These are phyloP conservation scores for Musa troglodytarum DNA, from an alignment of 176 grass and related monocot species.

Conservation along the genomic window DNA sequence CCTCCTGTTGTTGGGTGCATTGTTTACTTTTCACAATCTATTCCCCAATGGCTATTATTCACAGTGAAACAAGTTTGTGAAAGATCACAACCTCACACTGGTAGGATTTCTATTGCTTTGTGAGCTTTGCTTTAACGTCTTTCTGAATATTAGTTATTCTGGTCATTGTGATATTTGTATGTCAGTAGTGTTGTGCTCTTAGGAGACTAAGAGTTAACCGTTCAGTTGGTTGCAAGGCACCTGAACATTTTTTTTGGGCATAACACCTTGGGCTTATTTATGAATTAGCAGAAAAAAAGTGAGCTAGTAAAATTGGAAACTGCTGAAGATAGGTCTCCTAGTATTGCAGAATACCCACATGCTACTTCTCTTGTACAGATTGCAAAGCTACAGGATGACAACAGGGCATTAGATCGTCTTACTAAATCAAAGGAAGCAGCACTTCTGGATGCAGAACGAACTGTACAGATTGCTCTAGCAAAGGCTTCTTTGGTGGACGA, in stretches of 20 bases:
- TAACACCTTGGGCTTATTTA: background rate
- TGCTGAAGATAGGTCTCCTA: background rate
- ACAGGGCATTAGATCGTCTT: constrained; percentile 61
- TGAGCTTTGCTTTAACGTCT: background rate
- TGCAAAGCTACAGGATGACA: constrained; percentile 72
- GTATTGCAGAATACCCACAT: background rate
- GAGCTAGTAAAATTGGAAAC: background rate
- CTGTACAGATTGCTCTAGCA: constrained; percentile 70
- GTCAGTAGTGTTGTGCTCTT: background rate
- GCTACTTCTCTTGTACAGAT: constrained; percentile 38
- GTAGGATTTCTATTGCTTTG: too few species aligned
- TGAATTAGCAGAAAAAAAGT: background rate
- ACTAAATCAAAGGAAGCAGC: constrained; percentile 81
- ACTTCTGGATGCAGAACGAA: constrained; percentile 85
- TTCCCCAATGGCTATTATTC: too few species aligned
- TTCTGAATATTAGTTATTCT: background rate
- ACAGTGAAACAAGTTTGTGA: too few species aligned
- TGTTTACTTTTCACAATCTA: too few species aligned
- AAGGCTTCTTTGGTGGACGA: constrained; percentile 94
- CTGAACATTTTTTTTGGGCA: background rate
- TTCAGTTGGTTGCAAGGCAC: background rate
- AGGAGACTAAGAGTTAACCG: too few species aligned
- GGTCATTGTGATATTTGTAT: background rate
- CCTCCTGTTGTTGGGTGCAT: too few species aligned
- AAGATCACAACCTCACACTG: too few species aligned